Base-by-base conservation (phyloP, 768 basidiomycete species). In the Rhodocollybia butyracea region DNA sequence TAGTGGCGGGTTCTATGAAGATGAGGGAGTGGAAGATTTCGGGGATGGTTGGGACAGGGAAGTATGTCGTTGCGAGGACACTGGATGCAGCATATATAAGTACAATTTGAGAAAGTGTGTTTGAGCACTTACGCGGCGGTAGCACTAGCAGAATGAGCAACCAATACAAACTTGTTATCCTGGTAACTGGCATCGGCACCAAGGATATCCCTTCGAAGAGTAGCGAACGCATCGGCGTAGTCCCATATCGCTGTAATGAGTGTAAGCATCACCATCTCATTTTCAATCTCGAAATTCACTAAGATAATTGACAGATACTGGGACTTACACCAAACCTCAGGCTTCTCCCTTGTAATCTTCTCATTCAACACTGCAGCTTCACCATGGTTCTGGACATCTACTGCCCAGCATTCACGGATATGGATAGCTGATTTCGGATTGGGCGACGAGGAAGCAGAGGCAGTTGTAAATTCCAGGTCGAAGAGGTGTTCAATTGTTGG, bases 131-230 rank as follows among this genome's bases (percentile, higher is more conserved):
- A 53, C 51, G 24, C 39, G n/a, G 38, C 51, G 42, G 39, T 41
- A 53, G 51, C 40, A 42, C 51, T 53, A 1, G 51, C 51, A 13
- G 51, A 53, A 53, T 53, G 51, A 30, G 51, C 51, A 8, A 53
- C 24, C 29, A 53, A 42, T 10, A 42, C 51, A 21, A 53, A 53
- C 24, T 53, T 53, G 51, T 41, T 43, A 21, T 53, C 30, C 22
- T 29, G 38, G 19, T 53, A 53, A 30, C 39, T 41, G 3, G 26
- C 19, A 32, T 53, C 19, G 21, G 38, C n/a, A 3, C 41, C 51
- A 5, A 53, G 51, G 10, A 41, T 40, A 40, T 41, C 51, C 38
- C 48, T 32, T n/a, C 51, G 39, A 10, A 53, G 31, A 24, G 51
- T 53, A 26, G 39, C 51, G 39, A 53, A 53, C 17, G 51, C 39